Evolutionary conservation across 2,329 filamentous ascomycete species (phyloP), one percentile per base, ranked within the genome.

Genomic region (Aspergillus aculeatus): DNA sequence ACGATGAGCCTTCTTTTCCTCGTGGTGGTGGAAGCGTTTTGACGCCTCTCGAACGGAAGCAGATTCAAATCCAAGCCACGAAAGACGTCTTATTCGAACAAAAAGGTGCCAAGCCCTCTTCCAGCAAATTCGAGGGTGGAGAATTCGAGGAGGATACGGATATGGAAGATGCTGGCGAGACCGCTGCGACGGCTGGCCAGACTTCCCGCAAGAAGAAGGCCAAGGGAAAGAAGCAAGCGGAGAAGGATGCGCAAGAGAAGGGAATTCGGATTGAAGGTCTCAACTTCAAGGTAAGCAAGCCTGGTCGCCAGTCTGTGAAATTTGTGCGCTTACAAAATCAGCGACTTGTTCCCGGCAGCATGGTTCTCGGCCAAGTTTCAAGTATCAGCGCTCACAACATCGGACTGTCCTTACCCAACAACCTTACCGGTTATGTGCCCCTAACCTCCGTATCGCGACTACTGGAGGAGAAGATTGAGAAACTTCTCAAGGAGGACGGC

Each of bases 41-140:
- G 73, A 97, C 95, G 2, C 93, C 95, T 21, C 81, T 99, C 54
- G 95, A 99, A 75, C 90, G 96, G 73, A 97, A 96, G 79, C 92
- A 98, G 77, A 98, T 99, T 64, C 89, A 95, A 70, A 89, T 96
- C 60, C 90, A 98, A 77, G 95, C 95, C 50, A 95, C 90, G 72
- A 88, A 89, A 68, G 95, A 99, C 81, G 95, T 93, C 47, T 81
- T 96, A 44, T 95, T 94, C 73, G 95, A 98, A 77, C 89, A 96
- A 68, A 84, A 89, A 66, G 85, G 85, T 51, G 78, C 80, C 54
- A 82, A 83, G 58, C 77, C 78, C 48, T 72, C 77, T 29, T 81
- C 83, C 62, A 80, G 66, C 60, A 64, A 67, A 69, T 54, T 77
- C 70, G 67, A 86, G 84, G 74, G 88, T 84, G 78, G 83, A 78